These are phyloP conservation scores for Camellia japonica DNA, from an alignment of 148 eudicot genomes.

Conservation along the genomic window DNA sequence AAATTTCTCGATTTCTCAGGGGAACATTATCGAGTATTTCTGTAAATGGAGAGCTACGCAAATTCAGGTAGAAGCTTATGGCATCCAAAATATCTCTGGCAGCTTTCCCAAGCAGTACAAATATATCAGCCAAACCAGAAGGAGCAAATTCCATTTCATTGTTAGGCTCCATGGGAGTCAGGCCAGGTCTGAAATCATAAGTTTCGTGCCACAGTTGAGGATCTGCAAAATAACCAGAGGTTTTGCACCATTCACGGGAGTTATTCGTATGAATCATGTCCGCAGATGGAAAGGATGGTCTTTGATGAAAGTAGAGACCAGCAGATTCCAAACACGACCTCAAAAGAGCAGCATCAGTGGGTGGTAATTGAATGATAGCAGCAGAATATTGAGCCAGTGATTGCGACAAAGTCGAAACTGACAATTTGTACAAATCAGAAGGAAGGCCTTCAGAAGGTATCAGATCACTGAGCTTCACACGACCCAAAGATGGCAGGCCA, in stretches of 20 bases:
- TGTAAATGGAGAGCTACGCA: conserved; percentile 85
- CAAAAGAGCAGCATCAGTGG: conserved; percentile 68
- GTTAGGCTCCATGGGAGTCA: conserved; percentile 51
- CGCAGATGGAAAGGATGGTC: conserved; percentile 66
- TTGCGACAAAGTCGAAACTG: conserved; percentile 80
- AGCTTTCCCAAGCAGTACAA: conserved; percentile 72
- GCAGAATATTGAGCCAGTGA: conserved; percentile 92
- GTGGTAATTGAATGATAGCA: conserved; percentile 75
- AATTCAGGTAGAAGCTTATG: conserved; percentile 69
- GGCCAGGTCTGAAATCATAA: conserved; percentile 89
- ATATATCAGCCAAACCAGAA: conserved; percentile 72
- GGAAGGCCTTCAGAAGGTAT: conserved; percentile 85
- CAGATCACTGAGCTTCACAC: conserved; percentile 83
- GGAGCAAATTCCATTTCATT: conserved; percentile 77
- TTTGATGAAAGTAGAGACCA: conserved; percentile 77
- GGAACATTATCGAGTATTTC: conserved; percentile 97
- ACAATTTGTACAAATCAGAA: conserved; percentile 77
- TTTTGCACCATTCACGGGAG: conserved; percentile 90
- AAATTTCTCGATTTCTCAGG: conserved; percentile 74
- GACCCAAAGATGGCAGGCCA: conserved; percentile 83
- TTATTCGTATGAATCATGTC: conserved; percentile 67
- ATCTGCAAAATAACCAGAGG: conserved; percentile 89
- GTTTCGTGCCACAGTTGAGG: conserved; percentile 87
- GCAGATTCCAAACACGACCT: conserved; percentile 84
- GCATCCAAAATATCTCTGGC: conserved; percentile 85